Evolutionary conservation across 305 asterid genomes (phyloP).

Genomic region (Vinca major): DNA sequence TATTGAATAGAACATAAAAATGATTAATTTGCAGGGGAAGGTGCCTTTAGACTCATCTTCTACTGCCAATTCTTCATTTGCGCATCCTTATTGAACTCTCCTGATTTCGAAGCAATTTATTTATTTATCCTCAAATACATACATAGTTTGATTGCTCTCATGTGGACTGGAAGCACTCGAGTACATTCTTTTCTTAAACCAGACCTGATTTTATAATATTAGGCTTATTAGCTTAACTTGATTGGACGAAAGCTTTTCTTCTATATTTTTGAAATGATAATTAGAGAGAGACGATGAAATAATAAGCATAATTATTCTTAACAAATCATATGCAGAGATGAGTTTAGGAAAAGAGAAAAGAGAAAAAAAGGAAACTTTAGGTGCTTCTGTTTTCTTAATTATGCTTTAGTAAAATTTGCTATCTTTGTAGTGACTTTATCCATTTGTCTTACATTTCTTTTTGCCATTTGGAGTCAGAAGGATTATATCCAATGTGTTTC

Average conservation of each 20-base stretch:
- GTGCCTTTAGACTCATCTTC: background rate
- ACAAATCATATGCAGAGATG: background rate
- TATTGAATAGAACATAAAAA: too few species aligned
- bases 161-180: background rate
- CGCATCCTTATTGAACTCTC: background rate
- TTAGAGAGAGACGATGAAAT: background rate
- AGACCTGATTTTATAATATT: background rate
- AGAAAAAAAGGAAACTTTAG: background rate
- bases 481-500: constrained; percentile 17
- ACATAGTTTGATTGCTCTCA: background rate
- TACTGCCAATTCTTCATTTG: background rate
- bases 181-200: background rate
- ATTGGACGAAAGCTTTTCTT: background rate
- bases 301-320: background rate
- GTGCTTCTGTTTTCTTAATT: background rate
- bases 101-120: background rate
- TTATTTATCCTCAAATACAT: background rate
- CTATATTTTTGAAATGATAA: background rate
- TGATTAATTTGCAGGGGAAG: background rate
- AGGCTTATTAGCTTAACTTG: background rate
- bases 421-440: background rate
- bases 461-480: constrained; percentile 3
- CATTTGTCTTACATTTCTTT: background rate
- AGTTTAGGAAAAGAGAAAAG: background rate
- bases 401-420: background rate